phyloP scores from a whole-genome alignment of 2,329 filamentous ascomycete genomes.

The Colletotrichum chrysophilum region DNA sequence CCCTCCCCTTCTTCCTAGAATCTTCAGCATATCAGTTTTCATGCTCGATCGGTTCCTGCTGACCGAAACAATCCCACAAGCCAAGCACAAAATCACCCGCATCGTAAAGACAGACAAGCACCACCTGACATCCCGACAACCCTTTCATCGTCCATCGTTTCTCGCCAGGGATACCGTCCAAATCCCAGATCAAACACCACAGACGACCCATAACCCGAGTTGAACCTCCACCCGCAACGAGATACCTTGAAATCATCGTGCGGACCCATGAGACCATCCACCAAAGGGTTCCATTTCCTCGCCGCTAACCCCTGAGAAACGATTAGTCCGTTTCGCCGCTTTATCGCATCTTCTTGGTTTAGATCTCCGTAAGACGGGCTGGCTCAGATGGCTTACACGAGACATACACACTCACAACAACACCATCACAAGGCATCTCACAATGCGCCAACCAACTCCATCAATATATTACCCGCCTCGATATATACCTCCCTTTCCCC shows the following conservation, averaged over 20 bases:
- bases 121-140: fast-evolving
- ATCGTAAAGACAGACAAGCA: fast-evolving
- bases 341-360: not conserved
- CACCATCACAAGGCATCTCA: not conserved
- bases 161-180: not conserved
- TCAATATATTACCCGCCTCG: not conserved
- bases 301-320: not conserved
- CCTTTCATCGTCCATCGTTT: fast-evolving
- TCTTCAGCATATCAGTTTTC: too few species aligned
- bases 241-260: not conserved
- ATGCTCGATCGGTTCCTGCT: too few species aligned
- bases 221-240: not conserved
- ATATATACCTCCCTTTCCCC: not conserved
- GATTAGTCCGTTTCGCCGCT: not conserved
- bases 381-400: not conserved
- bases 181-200: not conserved
- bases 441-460: not conserved
- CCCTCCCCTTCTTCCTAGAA: too few species aligned
- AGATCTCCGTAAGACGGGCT: too few species aligned
- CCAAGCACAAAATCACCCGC: not conserved
- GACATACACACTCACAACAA: not conserved
- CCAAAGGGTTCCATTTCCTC: too few species aligned
- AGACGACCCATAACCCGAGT: not conserved
- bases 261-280: fast-evolving
- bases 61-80: fast-evolving